Percentiles rank a stretch among this genome's conserved stretches.
These are phyloP conservation scores for Podospora pseudocomata DNA, from an alignment of 495 filamentous ascomycete genomes.

Conservation along the genomic window DNA sequence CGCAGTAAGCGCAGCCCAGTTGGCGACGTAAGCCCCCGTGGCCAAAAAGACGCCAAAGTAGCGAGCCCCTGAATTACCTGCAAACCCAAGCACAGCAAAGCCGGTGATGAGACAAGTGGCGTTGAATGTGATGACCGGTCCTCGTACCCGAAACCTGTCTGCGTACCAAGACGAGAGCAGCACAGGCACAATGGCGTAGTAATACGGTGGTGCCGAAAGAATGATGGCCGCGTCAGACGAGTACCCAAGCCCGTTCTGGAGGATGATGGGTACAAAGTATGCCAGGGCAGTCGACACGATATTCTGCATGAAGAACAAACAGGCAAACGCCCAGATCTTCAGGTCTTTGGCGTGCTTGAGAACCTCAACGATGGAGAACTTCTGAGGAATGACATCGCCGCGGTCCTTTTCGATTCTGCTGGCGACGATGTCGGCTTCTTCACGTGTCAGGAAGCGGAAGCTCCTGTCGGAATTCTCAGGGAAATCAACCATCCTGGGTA, in stretches of 20 bases:
- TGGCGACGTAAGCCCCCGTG: slow-evolving; percentile 73
- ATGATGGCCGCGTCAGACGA: slow-evolving; percentile 62
- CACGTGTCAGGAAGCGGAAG: slow-evolving; percentile 59
- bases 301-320: slow-evolving; percentile 71
- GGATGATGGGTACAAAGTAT: slow-evolving; percentile 70
- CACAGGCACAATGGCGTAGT: slow-evolving; percentile 69
- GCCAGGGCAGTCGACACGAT: slow-evolving; percentile 64
- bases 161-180: slow-evolving; percentile 65
- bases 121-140: slow-evolving; percentile 71
- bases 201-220: slow-evolving; percentile 73
- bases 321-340: slow-evolving; percentile 71
- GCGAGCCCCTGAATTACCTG: slow-evolving; percentile 61
- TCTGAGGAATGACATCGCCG: slow-evolving; percentile 59
- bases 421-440: slow-evolving; percentile 55
- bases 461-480: slow-evolving; percentile 62
- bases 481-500: slow-evolving; percentile 62
- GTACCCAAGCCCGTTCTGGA: slow-evolving; percentile 70
- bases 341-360: slow-evolving; percentile 59
- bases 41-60: slow-evolving; percentile 73
- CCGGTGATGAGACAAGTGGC: slow-evolving; percentile 65
- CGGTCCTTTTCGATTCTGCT: slow-evolving; percentile 60
- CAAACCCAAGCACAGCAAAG: slow-evolving; percentile 71
- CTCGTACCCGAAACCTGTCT: slow-evolving; percentile 62
- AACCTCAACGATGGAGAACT: slow-evolving; percentile 58
- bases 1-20: slow-evolving; percentile 74